Conservation (phyloP, 805 yeast species). For the Myxozyma monticola region DNA sequence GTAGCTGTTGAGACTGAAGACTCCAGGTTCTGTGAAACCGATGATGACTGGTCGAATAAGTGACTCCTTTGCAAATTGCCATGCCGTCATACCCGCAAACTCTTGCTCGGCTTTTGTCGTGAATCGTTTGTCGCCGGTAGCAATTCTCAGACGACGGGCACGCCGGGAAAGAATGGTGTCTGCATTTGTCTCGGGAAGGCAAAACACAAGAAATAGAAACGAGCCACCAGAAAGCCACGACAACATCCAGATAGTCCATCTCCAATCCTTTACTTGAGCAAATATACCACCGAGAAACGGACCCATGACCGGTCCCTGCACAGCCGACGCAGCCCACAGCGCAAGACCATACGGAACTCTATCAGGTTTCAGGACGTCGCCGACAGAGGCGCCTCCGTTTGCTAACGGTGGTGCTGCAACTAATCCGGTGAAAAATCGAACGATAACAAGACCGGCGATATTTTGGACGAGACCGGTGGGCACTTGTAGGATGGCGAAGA, state of each 20-base stretch:
- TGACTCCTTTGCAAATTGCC: slow-evolving; percentile 32
- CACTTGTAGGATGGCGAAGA: slow-evolving; percentile 54
- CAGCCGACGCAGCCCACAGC: slow-evolving; percentile 55
- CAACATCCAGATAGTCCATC: slow-evolving; percentile 39
- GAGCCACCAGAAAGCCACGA: slow-evolving; percentile 43
- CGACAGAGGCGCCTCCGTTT: no score
- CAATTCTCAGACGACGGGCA: slow-evolving; percentile 49
- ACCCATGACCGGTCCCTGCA: slow-evolving; percentile 55
- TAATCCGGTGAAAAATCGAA: slow-evolving; percentile 57
- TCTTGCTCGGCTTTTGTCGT: slow-evolving; percentile 38
- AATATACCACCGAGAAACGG: slow-evolving; percentile 58
- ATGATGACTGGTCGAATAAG: slow-evolving; percentile 47
- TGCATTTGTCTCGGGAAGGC: slow-evolving; percentile 54
- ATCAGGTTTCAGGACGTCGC: not conserved
- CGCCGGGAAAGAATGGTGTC: slow-evolving; percentile 50
- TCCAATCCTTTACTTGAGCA: slow-evolving; percentile 49
- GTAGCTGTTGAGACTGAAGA: slow-evolving; percentile 54
- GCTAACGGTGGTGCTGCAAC: slow-evolving; percentile 57
- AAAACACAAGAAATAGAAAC: slow-evolving; percentile 42
- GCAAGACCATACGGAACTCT: slow-evolving; percentile 44
- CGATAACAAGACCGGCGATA: slow-evolving; percentile 50
- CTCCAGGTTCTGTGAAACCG: slow-evolving; percentile 54
- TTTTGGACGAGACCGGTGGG: slow-evolving; percentile 53
- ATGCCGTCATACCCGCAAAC: not conserved
- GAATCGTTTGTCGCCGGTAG: slow-evolving; percentile 51